phyloP scores from a whole-genome alignment of 495 filamentous ascomycete genomes.

The Penicillium steckii region DNA sequence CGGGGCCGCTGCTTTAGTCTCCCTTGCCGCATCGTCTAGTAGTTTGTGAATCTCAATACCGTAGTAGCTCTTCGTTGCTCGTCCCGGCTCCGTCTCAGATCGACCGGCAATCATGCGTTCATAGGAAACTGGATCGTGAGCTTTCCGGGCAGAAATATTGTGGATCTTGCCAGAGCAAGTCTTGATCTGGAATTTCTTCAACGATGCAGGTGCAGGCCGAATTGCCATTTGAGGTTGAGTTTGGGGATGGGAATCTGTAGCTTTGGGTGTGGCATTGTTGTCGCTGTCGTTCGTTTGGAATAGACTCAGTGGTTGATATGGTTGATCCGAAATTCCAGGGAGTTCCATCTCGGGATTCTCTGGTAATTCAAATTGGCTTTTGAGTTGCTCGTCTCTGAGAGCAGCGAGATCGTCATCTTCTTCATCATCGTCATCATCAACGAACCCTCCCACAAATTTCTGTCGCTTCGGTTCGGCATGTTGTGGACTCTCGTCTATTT shows the following conservation, averaged over 20 bases:
- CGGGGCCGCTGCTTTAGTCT: conserved; percentile 41
- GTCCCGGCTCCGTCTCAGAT: conserved; percentile 64
- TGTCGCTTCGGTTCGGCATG: conserved; percentile 37
- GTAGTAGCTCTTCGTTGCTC: conserved; percentile 82
- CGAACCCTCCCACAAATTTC: conserved; percentile 47
- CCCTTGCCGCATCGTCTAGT: conserved; percentile 64
- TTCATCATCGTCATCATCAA: conserved; percentile 44
- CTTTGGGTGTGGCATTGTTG: conserved; percentile 1
- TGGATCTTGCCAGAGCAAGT: conserved; percentile 67
- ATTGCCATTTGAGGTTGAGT: conserved; percentile 9
- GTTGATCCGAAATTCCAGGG: conserved; percentile 6
- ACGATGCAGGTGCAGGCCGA: conserved; percentile 11
- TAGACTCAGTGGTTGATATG: conserved; percentile 1
- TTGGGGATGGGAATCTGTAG: background rate
- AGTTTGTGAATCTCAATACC: conserved; percentile 86
- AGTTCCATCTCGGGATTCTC: conserved; percentile 26
- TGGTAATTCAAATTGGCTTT: conserved; percentile 37
- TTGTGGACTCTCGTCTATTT: conserved; percentile 34
- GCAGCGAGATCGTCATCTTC: conserved; percentile 37
- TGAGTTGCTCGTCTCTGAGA: conserved; percentile 33
- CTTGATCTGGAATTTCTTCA: conserved; percentile 47
- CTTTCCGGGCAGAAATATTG: conserved; percentile 51
- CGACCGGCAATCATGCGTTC: conserved; percentile 67
- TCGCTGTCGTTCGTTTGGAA: conserved; percentile 1
- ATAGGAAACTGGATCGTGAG: conserved; percentile 53